Evolutionary conservation across 331 rosid species (phyloP).

Genomic region (Spiraea crenata): DNA sequence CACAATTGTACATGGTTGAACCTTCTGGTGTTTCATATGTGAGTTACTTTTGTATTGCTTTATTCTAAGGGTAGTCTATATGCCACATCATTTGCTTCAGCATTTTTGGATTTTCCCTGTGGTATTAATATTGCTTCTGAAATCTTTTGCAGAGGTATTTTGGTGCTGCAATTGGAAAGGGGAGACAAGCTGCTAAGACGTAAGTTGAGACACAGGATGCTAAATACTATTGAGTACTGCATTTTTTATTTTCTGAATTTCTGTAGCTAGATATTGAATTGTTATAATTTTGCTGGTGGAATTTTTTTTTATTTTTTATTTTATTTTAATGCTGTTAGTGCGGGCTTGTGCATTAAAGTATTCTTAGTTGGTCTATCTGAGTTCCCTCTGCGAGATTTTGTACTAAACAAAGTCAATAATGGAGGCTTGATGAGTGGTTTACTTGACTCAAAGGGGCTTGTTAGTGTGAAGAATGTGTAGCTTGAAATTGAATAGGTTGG

Average conservation of each 20-base stretch:
- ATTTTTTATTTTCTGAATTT: background rate
- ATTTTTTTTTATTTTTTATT: slow-evolving; percentile 5
- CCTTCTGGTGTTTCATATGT: slow-evolving; percentile 96
- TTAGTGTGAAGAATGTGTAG: too few relatives aligned
- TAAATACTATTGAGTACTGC: too few relatives aligned
- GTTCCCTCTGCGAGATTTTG: background rate
- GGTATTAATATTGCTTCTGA: slow-evolving; percentile 31
- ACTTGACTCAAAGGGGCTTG: too few relatives aligned
- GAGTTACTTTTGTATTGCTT: slow-evolving; percentile 32
- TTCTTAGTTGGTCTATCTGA: background rate
- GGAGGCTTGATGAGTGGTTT: too few relatives aligned
- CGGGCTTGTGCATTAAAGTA: background rate
- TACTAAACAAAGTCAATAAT: background rate
- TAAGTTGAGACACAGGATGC: slow-evolving; percentile 33
- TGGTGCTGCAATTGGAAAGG: slow-evolving; percentile 99
- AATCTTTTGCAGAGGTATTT: slow-evolving; percentile 67
- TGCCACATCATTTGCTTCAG: slow-evolving; percentile 4
- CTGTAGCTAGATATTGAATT: background rate
- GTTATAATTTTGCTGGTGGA: background rate
- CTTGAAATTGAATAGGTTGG: too few relatives aligned
- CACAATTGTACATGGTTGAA: slow-evolving; percentile 94
- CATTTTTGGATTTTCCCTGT: background rate
- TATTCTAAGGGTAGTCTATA: background rate
- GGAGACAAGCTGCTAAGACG: slow-evolving; percentile 99
- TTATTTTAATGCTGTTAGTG: background rate